Percentiles rank a stretch among this genome's conserved stretches.
Conservation (phyloP, 192 early-diverging fungal species). For the Coemansia sp. region DNA sequence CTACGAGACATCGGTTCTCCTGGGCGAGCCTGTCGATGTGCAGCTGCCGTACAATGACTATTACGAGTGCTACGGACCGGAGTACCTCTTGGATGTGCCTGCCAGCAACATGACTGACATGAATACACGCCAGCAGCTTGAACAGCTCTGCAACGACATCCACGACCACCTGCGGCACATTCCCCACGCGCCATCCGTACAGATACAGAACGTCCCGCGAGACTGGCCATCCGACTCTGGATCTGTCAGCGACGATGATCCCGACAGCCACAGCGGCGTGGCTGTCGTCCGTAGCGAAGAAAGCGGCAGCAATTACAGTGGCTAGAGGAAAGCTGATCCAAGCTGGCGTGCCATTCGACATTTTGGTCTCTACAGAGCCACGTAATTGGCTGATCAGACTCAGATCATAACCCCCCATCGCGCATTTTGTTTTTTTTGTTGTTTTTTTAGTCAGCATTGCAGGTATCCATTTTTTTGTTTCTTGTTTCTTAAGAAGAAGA, state of each 20-base stretch:
- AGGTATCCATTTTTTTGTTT: background rate
- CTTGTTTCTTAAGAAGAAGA: background rate
- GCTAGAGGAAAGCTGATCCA: background rate
- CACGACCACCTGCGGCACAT: slow-evolving; percentile 64
- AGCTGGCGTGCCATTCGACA: background rate
- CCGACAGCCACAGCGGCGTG: slow-evolving; percentile 5
- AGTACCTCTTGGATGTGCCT: slow-evolving; percentile 81
- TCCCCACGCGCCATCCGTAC: slow-evolving; percentile 70
- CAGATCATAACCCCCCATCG: background rate
- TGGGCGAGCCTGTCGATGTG: slow-evolving; percentile 62
- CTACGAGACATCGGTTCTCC: slow-evolving; percentile 87
- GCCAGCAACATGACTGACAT: slow-evolving; percentile 83
- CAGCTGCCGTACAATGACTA: slow-evolving; percentile 85
- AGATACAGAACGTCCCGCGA: slow-evolving; percentile 74
- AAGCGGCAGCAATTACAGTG: slow-evolving; percentile 30
- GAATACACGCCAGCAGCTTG: slow-evolving; percentile 82
- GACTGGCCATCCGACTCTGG: slow-evolving; percentile 47
- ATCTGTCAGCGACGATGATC: slow-evolving; percentile 15
- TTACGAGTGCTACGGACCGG: slow-evolving; percentile 87
- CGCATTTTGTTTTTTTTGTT: background rate
- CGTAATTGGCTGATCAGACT: background rate
- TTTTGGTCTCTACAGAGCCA: background rate
- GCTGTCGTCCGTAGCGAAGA: background rate
- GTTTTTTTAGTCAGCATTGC: background rate
- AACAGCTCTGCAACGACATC: slow-evolving; percentile 64